A percentile compares a stretch with the other conserved stretches of the same genome.
Conservation (phyloP, 2,329 filamentous ascomycete genomes). For the Orbilia quercus region DNA sequence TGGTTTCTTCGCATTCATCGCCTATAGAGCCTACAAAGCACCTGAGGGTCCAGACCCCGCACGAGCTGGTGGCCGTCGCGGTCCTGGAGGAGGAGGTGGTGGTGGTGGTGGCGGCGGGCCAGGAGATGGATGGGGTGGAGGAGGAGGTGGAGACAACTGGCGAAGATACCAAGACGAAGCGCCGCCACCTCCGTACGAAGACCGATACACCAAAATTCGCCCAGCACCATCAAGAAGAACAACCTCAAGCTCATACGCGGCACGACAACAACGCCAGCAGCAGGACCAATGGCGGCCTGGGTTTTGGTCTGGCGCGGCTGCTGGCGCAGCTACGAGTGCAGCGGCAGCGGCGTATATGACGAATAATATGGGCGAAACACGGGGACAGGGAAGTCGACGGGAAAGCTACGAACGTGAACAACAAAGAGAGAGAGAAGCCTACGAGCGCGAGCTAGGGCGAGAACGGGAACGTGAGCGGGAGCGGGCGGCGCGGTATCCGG, state of each 20-base stretch:
- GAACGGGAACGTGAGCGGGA: slow-evolving; percentile 18
- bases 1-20: slow-evolving; percentile 53
- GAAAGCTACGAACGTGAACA: slow-evolving; percentile 24
- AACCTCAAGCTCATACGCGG: slow-evolving; percentile 17
- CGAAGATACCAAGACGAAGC: slow-evolving; percentile 45
- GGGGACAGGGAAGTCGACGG: slow-evolving; percentile 22
- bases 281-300: slow-evolving; percentile 48
- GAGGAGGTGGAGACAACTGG: slow-evolving; percentile 51
- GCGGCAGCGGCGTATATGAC: slow-evolving; percentile 31
- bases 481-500: slow-evolving; percentile 25
- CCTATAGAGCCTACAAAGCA: slow-evolving; percentile 36
- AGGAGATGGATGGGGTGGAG: slow-evolving; percentile 49
- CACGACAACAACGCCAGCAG: slow-evolving; percentile 15
- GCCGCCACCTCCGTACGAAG: slow-evolving; percentile 48
- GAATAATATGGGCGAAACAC: slow-evolving; percentile 18
- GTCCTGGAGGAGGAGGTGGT: slow-evolving; percentile 27
- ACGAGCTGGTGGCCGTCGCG: slow-evolving; percentile 23
- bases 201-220: slow-evolving; percentile 27
- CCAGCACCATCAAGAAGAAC: slow-evolving; percentile 34
- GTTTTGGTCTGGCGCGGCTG: slow-evolving; percentile 54
- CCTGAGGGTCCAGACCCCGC: slow-evolving; percentile 34
- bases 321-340: slow-evolving; percentile 40
- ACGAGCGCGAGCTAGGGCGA: slow-evolving; percentile 1
- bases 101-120: slow-evolving; percentile 36
- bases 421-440: slow-evolving; percentile 12